These are phyloP conservation scores for Candida mesenterica DNA, from an alignment of 1,139 yeast species.

Conservation along the genomic window DNA sequence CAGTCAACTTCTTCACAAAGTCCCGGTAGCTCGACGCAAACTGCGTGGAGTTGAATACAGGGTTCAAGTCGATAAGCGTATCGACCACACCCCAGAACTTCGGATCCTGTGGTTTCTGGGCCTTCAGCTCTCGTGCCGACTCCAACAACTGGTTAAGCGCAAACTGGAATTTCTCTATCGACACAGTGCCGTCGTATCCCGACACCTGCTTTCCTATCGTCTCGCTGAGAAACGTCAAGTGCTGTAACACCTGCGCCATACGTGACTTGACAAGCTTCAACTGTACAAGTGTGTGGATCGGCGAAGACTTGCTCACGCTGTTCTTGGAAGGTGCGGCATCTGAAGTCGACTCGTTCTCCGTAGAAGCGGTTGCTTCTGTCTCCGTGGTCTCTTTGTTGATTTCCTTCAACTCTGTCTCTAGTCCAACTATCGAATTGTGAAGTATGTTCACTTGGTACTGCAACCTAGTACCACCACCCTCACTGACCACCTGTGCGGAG, in stretches of 20 bases:
- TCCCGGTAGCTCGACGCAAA: slow-evolving; percentile 48
- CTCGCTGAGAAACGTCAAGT: slow-evolving; percentile 30
- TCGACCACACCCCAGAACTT: slow-evolving; percentile 38
- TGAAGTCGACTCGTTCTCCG: no score
- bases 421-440: slow-evolving; percentile 53
- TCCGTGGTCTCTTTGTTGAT: slow-evolving; percentile 17
- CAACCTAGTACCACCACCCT: slow-evolving; percentile 33
- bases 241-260: slow-evolving; percentile 41
- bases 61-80: slow-evolving; percentile 44
- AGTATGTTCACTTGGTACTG: slow-evolving; percentile 64
- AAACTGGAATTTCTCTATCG: slow-evolving; percentile 12
- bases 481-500: slow-evolving; percentile 9
- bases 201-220: slow-evolving; percentile 2
- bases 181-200: slow-evolving; percentile 8
- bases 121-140: slow-evolving; percentile 35
- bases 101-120: slow-evolving; percentile 19
- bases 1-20: slow-evolving; percentile 28
- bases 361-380: slow-evolving; percentile 9
- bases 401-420: slow-evolving; percentile 48
- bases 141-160: slow-evolving; percentile 33
- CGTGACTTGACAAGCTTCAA: slow-evolving; percentile 45
- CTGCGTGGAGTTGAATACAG: slow-evolving; percentile 49
- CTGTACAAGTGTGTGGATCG: slow-evolving; percentile 34
- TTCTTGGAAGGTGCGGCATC: background rate
- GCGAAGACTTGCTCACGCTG: slow-evolving; percentile 13